These are phyloP conservation scores for Colletotrichum camelliae DNA, from an alignment of 2,329 filamentous ascomycete genomes.

Conservation along the genomic window DNA sequence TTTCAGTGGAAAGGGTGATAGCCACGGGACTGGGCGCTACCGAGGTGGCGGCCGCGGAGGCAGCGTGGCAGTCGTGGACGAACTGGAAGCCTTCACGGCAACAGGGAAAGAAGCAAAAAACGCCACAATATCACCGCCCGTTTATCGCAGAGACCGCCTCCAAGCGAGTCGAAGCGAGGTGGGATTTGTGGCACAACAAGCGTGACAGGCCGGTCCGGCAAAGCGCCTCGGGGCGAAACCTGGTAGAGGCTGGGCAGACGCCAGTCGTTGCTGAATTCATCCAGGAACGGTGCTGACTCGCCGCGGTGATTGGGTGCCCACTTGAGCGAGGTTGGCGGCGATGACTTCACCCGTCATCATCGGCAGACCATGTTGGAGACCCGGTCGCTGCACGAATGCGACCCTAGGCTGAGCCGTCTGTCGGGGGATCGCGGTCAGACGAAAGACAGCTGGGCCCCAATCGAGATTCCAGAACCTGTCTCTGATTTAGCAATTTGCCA, in stretches of 20 bases:
- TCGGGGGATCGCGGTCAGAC: neutral
- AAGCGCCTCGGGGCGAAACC: constrained; percentile 6
- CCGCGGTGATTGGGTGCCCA: constrained; percentile 13
- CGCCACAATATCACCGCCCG: constrained; percentile 8
- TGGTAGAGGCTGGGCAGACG: constrained; percentile 5
- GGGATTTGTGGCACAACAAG: neutral
- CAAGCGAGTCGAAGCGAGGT: neutral
- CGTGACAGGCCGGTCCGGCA: neutral
- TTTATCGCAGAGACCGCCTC: neutral
- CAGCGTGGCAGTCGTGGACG: constrained; percentile 1
- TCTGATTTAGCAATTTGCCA: neutral
- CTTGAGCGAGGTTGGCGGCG: neutral
- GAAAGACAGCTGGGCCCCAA: neutral
- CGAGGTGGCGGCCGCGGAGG: neutral
- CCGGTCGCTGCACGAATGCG: neutral
- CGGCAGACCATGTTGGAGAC: constrained; percentile 1
- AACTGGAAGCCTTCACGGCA: constrained; percentile 5
- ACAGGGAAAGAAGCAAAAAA: neutral
- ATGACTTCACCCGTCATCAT: constrained; percentile 24
- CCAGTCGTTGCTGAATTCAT: constrained; percentile 13
- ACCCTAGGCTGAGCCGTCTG: neutral
- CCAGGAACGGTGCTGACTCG: constrained; percentile 5
- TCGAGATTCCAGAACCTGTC: neutral
- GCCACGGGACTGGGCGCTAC: neutral
- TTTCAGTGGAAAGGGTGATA: neutral